These are phyloP conservation scores for Ceriops decandra DNA, from an alignment of 345 rosid genomes.

Conservation along the genomic window DNA sequence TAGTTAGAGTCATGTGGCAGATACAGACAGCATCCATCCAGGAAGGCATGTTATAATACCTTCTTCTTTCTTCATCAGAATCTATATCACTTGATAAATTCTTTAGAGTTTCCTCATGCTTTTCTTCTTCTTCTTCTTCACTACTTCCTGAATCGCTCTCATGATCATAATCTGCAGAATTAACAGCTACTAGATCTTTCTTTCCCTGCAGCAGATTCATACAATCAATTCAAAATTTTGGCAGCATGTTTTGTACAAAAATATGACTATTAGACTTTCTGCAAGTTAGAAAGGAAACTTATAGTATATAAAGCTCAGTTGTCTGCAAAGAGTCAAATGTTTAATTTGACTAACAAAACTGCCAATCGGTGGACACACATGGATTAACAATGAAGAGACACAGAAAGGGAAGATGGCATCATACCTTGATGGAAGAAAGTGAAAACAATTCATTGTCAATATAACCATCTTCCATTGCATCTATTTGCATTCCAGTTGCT, in stretches of 20 bases:
- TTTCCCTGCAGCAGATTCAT: slow-evolving; percentile 52
- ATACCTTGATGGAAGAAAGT: slow-evolving; percentile 87
- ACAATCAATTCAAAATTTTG: not conserved
- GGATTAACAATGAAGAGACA: not conserved
- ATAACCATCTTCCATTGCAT: slow-evolving; percentile 81
- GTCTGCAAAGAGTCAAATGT: too few relatives aligned
- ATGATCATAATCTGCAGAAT: slow-evolving; percentile 52
- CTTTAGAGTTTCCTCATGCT: slow-evolving; percentile 30
- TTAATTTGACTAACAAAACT: not conserved
- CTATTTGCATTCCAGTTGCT: slow-evolving; percentile 72
- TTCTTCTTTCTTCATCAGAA: slow-evolving; percentile 75
- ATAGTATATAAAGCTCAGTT: not conserved
- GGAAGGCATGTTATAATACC: slow-evolving; percentile 31
- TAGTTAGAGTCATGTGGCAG: not conserved
- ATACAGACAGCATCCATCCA: not conserved
- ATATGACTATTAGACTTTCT: not conserved
- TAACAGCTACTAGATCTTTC: slow-evolving; percentile 75
- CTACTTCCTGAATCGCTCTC: slow-evolving; percentile 35
- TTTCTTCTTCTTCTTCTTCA: slow-evolving; percentile 61
- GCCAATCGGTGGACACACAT: not conserved
- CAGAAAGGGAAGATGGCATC: not conserved
- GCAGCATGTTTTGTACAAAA: not conserved
- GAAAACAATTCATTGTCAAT: slow-evolving; percentile 76
- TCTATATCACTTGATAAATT: slow-evolving; percentile 59
- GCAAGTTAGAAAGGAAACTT: not conserved